Evolutionary conservation across 2,329 filamentous ascomycete species (phyloP).

Genomic region (Paramyrothecium sp.): DNA sequence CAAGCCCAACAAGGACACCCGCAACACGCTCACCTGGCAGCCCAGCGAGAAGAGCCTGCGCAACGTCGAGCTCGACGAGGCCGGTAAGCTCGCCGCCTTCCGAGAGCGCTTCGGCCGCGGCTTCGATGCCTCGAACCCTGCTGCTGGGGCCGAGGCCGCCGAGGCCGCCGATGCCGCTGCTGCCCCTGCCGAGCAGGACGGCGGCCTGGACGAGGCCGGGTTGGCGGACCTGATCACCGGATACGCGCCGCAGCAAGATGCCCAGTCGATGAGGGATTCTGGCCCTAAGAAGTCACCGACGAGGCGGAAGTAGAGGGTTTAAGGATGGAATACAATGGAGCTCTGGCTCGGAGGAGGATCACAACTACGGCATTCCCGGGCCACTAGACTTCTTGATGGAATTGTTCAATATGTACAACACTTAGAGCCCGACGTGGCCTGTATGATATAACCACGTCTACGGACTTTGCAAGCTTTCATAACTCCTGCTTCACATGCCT

Average conservation of each 20-base stretch:
- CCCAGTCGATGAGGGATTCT: conserved; percentile 30
- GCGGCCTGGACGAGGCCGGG: conserved; percentile 12
- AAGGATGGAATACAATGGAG: background rate
- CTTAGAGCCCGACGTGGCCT: conserved; percentile 26
- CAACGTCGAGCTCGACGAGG: conserved; percentile 94
- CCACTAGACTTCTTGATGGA: conserved; percentile 15
- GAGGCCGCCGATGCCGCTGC: conserved; percentile 22
- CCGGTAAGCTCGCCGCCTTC: conserved; percentile 84
- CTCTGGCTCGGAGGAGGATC: conserved; percentile 8
- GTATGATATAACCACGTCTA: conserved; percentile 32
- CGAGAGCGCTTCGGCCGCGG: conserved; percentile 77
- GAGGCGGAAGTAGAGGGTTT: conserved; percentile 43
- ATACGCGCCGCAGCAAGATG: conserved; percentile 41
- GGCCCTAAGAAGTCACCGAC: conserved; percentile 41
- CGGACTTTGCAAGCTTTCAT: conserved; percentile 6
- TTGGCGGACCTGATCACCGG: conserved; percentile 52
- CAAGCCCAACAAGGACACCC: conserved; percentile 72
- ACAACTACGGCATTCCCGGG: conserved; percentile 7
- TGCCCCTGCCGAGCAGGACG: conserved; percentile 21
- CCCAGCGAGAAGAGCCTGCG: conserved; percentile 75
- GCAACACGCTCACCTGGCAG: conserved; percentile 91
- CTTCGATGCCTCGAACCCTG: conserved; percentile 64
- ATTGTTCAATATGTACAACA: conserved; percentile 32
- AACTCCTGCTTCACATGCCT: background rate
- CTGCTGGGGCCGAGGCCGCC: conserved; percentile 20